phyloP scores from a whole-genome alignment of 441 rosid species.

The Eutrema salsugineum region DNA sequence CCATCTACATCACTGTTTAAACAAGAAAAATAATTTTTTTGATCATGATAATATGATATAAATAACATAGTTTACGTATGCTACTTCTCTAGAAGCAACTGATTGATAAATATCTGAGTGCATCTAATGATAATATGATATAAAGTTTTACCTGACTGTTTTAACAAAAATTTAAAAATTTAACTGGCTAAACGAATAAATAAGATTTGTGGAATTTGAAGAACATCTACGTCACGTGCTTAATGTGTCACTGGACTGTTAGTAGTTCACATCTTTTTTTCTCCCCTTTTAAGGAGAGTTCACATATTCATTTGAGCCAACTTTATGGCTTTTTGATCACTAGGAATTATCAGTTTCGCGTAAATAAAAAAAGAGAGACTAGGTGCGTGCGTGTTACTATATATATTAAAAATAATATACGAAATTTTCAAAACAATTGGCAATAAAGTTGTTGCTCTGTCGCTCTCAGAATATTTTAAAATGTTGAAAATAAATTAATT shows the following conservation, averaged over 20 bases:
- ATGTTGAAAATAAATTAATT: conserved; percentile 15
- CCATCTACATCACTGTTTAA: background rate
- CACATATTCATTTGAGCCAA: background rate
- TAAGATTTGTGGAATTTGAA: background rate
- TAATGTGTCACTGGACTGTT: conserved; percentile 14
- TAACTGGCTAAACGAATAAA: background rate
- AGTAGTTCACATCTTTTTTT: conserved; percentile 5
- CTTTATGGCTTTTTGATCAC: background rate
- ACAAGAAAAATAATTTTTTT: background rate
- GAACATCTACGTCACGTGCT: conserved; percentile 5
- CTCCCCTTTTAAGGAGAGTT: background rate
- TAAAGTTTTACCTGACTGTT: background rate
- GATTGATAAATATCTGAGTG: background rate
- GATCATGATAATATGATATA: background rate
- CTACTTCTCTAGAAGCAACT: background rate
- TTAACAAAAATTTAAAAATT: background rate
- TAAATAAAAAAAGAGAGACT: background rate
- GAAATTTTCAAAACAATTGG: conserved; percentile 1
- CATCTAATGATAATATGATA: background rate
- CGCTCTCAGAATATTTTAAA: conserved; percentile 12
- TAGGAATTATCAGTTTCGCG: no score
- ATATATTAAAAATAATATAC: background rate
- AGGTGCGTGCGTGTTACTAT: background rate
- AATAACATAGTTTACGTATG: background rate
- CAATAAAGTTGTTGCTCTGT: conserved; percentile 24